Base-by-base conservation (phyloP, 352 stramenopile species). In the Phytophthora palmivora region DNA sequence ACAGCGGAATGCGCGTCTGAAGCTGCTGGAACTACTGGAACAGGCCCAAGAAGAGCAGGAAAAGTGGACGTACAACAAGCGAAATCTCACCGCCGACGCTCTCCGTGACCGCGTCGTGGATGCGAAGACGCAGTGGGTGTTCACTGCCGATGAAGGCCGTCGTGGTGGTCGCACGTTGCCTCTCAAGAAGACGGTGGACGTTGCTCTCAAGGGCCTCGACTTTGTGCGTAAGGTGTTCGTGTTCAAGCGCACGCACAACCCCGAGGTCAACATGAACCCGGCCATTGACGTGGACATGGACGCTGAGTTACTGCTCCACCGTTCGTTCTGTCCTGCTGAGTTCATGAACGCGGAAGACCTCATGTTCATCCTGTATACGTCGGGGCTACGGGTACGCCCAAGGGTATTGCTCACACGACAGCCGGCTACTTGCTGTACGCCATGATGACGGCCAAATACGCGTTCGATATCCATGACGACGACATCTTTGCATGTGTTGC, bases 331-430 rank as follows among this genome's bases (percentile, higher is more conserved):
- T 79, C 79, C 96, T 11, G 88, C 91, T 14, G 96, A 97, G 71
- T 84, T 75, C 67, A 98, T 99, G 91, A 96, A 98, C 76, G 85
- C 89, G 9, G 96, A 99, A 68, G 96, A 99, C 74, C 72, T 95
- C 48, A 82, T 98, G 39, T 98, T 98, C 74, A 97, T 99, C 64
- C 77, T 99, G 30, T 99, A 99, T 79, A 99, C 97, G 21, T 98
- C 86, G 10, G 97, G 97, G 15, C 98, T 89, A 10, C 99, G 96
- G 3, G 97, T 15, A 89, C 91, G 0, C 94, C 92, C 26, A 97
- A 98, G 87, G 96, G 97, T 41, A 78, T 99, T 12, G 1, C 90
- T 89, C 72, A n/a, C n/a, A n/a, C n/a, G n/a, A n/a, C n/a, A n/a
- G n/a, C n/a, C n/a, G n/a, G n/a, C n/a, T n/a, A n/a, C n/a, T n/a